Evolutionary conservation across 2,329 filamentous ascomycete species (phyloP).

Genomic region (Dothideomycetes sp.): DNA sequence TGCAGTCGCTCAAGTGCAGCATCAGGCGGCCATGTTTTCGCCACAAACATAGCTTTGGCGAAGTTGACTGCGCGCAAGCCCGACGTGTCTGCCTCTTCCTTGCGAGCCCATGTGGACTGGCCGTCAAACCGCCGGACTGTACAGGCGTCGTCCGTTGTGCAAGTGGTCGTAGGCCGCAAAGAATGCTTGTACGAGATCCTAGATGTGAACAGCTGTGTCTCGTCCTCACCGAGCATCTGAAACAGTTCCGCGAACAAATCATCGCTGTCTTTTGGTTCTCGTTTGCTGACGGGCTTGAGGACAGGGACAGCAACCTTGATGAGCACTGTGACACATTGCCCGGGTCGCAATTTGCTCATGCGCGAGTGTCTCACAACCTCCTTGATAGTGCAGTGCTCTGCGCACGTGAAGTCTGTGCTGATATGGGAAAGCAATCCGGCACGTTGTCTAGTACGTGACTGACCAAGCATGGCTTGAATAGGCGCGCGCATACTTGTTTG

Average conservation of each 20-base stretch:
- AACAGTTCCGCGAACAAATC: background rate
- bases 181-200: background rate
- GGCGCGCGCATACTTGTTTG: background rate
- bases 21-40: conserved; percentile 6
- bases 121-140: too few relatives aligned
- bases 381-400: background rate
- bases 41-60: conserved; percentile 6
- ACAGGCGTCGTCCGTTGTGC: too few relatives aligned
- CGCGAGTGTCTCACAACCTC: background rate
- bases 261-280: background rate
- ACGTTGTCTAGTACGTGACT: background rate
- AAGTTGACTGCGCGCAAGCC: background rate
- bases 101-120: background rate
- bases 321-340: background rate
- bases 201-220: background rate
- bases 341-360: background rate
- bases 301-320: background rate
- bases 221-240: background rate
- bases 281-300: background rate
- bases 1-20: conserved; percentile 4
- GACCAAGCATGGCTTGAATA: background rate
- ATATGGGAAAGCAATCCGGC: background rate
- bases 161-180: background rate
- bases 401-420: background rate
- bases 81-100: background rate